Percentiles rank a stretch among this genome's conserved stretches.
Conservation (phyloP, 2,329 filamentous ascomycete species). For the Gliomastix tumulicola region DNA sequence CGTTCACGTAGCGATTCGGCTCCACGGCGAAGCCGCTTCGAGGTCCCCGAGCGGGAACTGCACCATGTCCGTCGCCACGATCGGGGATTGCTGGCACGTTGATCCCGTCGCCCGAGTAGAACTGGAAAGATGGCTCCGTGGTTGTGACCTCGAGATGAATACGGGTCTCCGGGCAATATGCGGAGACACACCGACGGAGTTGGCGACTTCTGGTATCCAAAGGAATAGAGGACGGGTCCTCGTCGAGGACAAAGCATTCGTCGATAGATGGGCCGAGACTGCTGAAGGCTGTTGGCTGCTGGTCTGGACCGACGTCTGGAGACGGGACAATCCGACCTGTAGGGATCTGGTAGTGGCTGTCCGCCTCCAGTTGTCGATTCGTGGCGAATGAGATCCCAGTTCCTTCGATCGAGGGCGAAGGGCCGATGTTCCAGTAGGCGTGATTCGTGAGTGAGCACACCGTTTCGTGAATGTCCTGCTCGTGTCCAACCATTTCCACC, state of each 20-base stretch:
- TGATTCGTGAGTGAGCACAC: too few relatives aligned
- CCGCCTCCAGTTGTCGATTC: slow-evolving; percentile 64
- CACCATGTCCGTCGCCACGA: too few relatives aligned
- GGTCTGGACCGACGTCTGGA: too few relatives aligned
- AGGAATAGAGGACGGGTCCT: slow-evolving; percentile 50
- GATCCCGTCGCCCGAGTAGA: slow-evolving; percentile 86
- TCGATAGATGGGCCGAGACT: slow-evolving; percentile 73
- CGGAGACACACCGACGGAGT: slow-evolving; percentile 60
- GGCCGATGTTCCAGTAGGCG: slow-evolving; percentile 66
- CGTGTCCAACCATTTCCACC: too few relatives aligned
- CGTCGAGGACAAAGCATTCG: slow-evolving; percentile 79
- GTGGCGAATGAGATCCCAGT: slow-evolving; percentile 61
- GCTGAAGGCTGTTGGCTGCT: too few relatives aligned
- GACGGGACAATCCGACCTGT: slow-evolving; percentile 54
- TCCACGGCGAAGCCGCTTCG: slow-evolving; percentile 87
- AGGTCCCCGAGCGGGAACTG: slow-evolving; percentile 54
- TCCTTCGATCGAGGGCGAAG: slow-evolving; percentile 44
- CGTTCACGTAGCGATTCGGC: slow-evolving; percentile 85
- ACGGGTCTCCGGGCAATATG: slow-evolving; percentile 65
- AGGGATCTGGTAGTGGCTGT: slow-evolving; percentile 68
- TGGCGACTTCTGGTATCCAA: slow-evolving; percentile 59
- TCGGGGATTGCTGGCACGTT: slow-evolving; percentile 65
- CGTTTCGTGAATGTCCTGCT: too few relatives aligned
- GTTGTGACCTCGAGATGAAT: slow-evolving; percentile 81
- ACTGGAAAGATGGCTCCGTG: slow-evolving; percentile 95